Evolutionary conservation across 257 asterid species (phyloP).

Genomic region (Ilex asprella): DNA sequence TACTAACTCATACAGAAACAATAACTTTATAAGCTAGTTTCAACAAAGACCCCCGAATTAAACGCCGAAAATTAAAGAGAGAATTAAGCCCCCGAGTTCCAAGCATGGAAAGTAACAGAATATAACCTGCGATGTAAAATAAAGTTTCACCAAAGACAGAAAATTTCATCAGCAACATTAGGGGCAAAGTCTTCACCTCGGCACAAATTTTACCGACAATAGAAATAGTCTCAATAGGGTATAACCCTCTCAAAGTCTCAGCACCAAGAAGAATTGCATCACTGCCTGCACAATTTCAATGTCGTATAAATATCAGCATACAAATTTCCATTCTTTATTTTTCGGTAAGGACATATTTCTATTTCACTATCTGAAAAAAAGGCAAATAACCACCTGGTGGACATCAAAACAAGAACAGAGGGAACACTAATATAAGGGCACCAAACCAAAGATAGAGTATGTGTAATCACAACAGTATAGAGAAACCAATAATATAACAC

Average conservation of each 20-base stretch:
- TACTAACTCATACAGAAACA: conserved; percentile 5
- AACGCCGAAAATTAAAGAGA: no score
- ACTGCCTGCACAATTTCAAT: conserved; percentile 38
- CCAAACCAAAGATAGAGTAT: background rate
- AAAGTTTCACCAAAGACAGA: background rate
- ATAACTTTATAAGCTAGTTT: background rate
- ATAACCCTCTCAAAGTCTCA: no score
- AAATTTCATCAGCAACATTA: background rate
- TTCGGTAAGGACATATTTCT: no score
- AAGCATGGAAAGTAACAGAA: no score
- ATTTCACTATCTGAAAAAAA: no score
- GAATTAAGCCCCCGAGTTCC: no score
- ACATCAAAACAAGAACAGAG: background rate
- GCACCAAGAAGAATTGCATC: conserved; percentile 96
- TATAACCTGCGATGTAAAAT: no score
- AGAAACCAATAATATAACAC: conserved; percentile 1
- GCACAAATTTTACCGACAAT: no score
- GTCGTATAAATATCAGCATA: background rate
- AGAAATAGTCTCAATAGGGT: no score
- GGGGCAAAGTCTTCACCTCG: conserved; percentile 19
- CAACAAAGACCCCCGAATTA: background rate
- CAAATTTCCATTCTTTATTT: no score
- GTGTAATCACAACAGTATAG: background rate
- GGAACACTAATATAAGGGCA: background rate
- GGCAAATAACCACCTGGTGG: background rate